Base-by-base conservation (phyloP, 176 grass and related monocot genomes). In the Saccharum spontaneum region DNA sequence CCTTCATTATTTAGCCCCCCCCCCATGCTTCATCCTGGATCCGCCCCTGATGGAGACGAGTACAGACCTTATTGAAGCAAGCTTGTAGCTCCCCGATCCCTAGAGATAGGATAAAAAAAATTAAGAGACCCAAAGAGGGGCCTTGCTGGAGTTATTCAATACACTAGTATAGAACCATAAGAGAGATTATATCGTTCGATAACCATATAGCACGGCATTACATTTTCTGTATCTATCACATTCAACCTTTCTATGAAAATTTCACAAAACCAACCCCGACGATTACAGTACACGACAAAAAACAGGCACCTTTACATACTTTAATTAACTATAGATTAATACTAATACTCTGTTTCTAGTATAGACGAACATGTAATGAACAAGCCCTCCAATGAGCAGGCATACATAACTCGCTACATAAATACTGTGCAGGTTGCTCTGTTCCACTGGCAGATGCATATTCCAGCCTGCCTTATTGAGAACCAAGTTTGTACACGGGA, bases 401-500 rank as follows among this genome's bases (percentile, higher is more conserved):
- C 48, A 61, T 43, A 62, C 72, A 77, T 33, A 37, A 55, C 69
- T 66, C 62, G 33, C 71, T 44, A 46, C 37, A 46, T 45, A 82
- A 36, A 77, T 77, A 87, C n/a, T 62, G 71, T 69, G 79, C 85
- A 87, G 60, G 11, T 87, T 46, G 46, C 72, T 75, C 72, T 63
- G 62, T 23, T 72, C 64, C 71, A 77, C 11, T 86, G 76, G 76
- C 76, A 79, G 84, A 79, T 46, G 8, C 75, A 62, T 23, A 63
- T 78, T 79, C 74, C 64, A 10, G 74, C 50, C 84, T 79, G 76
- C 76, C 67, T 86, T 86, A 86, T 86, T 86, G 75, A 36, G 40
- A 79, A 79, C 78, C 84, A 86, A 63, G 76, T 86, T 79, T 72
- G 67, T 71, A 86, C 75, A 86, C 8, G 50, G 40, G 59, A 77